Conservation (phyloP, 1,139 yeast genomes). For the Diutina pseudorugosa region DNA sequence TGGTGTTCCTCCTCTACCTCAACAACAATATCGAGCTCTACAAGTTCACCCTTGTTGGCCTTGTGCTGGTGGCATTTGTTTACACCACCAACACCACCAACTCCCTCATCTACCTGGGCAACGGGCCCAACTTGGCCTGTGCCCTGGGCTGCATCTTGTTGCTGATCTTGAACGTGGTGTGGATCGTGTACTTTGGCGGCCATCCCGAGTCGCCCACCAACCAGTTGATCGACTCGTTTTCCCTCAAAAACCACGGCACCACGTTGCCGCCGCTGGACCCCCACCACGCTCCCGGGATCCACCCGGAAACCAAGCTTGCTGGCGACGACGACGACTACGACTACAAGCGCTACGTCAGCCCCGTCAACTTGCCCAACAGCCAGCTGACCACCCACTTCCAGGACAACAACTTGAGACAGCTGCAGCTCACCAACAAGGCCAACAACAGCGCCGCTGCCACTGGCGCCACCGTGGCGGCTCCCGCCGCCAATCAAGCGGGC, state of each 20-base stretch:
- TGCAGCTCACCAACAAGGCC: conserved; percentile 19
- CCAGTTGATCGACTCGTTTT: conserved; percentile 72
- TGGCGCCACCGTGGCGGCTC: conserved; percentile 19
- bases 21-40: conserved; percentile 63
- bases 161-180: conserved; percentile 64
- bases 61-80: conserved; percentile 55
- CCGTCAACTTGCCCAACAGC: conserved; percentile 7
- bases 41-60: conserved; percentile 47
- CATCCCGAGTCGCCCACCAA: conserved; percentile 73
- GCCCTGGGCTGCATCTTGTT: conserved; percentile 86
- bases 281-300: conserved; percentile 16
- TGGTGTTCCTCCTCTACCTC: conserved; percentile 49
- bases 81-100: conserved; percentile 80
- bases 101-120: conserved; percentile 57
- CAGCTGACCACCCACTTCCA: conserved; percentile 14
- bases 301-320: conserved; percentile 15
- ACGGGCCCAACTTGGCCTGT: conserved; percentile 65
- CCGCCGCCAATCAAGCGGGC: conserved; percentile 8
- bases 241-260: conserved; percentile 17
- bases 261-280: neutral
- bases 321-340: conserved; percentile 8
- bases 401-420: conserved; percentile 25
- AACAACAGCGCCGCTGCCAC: neutral
- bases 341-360: conserved; percentile 12
- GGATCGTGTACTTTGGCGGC: conserved; percentile 82